phyloP scores from a whole-genome alignment of 2,329 filamentous ascomycete species.

The Ceratocystis smalleyi region DNA sequence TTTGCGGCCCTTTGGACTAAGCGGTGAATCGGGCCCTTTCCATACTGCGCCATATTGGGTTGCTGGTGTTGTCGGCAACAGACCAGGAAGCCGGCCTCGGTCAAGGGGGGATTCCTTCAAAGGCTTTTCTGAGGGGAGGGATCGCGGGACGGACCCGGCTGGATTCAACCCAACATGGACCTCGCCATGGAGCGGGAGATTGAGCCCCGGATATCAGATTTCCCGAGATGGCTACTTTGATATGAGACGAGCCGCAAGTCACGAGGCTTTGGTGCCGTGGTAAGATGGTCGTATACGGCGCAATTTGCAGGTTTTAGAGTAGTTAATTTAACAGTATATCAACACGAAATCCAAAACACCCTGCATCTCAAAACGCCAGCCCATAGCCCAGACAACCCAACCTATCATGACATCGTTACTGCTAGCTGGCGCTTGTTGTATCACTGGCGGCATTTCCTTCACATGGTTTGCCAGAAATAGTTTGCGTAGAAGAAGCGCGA shows the following conservation, averaged over 20 bases:
- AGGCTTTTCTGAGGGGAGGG: slow-evolving; percentile 15
- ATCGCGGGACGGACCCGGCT: slow-evolving; percentile 10
- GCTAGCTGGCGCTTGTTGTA: background rate
- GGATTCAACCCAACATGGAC: slow-evolving; percentile 12
- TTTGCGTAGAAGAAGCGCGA: slow-evolving; percentile 86
- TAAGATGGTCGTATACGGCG: background rate
- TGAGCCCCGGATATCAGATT: background rate
- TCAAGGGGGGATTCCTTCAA: slow-evolving; percentile 12
- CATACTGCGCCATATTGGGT: background rate
- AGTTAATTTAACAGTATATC: background rate
- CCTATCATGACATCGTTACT: slow-evolving; percentile 10
- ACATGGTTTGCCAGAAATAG: slow-evolving; percentile 87
- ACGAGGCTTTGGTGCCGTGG: slow-evolving; percentile 10
- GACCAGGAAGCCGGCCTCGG: background rate
- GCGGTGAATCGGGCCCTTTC: background rate
- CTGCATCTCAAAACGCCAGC: background rate
- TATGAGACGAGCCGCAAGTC: slow-evolving; percentile 6
- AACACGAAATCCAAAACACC: background rate
- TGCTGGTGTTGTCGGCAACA: background rate
- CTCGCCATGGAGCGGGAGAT: slow-evolving; percentile 1
- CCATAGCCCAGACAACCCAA: background rate
- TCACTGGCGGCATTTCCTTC: slow-evolving; percentile 6
- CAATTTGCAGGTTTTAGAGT: background rate
- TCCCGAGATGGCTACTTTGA: slow-evolving; percentile 8
- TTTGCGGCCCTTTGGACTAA: background rate